Percentiles rank a stretch among this genome's conserved stretches.
phyloP scores from a whole-genome alignment of 176 grass and related monocot species.

The maize (Zea mays) region Zm-B73-REFERENCE-NAM-5.0 NC_050099.1:192293001-192293500 shows the following conservation, averaged over 20 bases:
- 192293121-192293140: no score
- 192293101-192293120: no score
- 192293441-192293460: conserved; percentile 43
- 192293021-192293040: no score
- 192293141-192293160: no score
- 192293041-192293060: no score
- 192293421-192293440: not conserved
- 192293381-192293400: not conserved
- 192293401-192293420: not conserved
- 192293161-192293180: no score
- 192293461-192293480: conserved; percentile 25
- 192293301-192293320: no score
- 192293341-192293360: not conserved
- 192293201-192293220: not conserved
- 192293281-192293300: no score
- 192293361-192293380: not conserved
- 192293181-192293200: not conserved
- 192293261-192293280: not conserved
- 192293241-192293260: not conserved
- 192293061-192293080: no score
- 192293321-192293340: not conserved
- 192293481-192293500: conserved; percentile 32
- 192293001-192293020: no score
- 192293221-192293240: not conserved
- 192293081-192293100: no score